phyloP scores from a whole-genome alignment of 441 rosid species.

The Brassica balearica region DNA sequence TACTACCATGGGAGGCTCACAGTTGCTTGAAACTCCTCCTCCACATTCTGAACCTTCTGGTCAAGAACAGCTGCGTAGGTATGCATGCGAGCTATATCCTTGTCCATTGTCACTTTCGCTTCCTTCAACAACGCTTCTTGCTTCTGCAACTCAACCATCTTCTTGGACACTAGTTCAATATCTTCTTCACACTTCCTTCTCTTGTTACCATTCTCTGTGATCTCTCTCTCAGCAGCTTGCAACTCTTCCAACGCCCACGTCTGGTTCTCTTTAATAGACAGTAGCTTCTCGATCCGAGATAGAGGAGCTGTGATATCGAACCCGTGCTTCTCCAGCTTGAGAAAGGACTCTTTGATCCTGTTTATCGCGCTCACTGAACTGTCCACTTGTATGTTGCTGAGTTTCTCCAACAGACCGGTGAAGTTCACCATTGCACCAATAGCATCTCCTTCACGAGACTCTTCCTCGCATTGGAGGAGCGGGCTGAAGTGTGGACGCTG shows the following conservation, averaged over 20 bases:
- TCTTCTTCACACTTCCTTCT: conserved; percentile 48
- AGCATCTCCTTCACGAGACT: conserved; percentile 81
- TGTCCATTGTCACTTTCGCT: conserved; percentile 42
- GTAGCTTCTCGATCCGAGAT: conserved; percentile 51
- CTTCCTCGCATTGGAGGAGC: conserved; percentile 63
- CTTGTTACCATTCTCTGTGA: conserved; percentile 42
- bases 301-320: conserved; percentile 54
- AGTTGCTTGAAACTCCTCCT: conserved; percentile 43
- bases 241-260: conserved; percentile 46
- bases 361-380: conserved; percentile 51
- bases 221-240: conserved; percentile 47
- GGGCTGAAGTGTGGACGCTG: conserved; percentile 80
- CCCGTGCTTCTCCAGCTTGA: conserved; percentile 67
- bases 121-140: conserved; percentile 42
- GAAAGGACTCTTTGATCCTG: conserved; percentile 59
- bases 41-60: conserved; percentile 33
- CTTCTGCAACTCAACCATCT: conserved; percentile 52
- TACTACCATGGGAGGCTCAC: conserved; percentile 41
- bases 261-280: conserved; percentile 51
- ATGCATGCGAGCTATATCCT: conserved; percentile 44
- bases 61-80: conserved; percentile 33
- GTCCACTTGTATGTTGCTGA: conserved; percentile 50
- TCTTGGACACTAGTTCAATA: background rate
- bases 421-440: conserved; percentile 77
- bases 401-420: conserved; percentile 63